Base-by-base conservation (phyloP, 257 asterid genomes). In the Gynochthodes officinalis region DNA sequence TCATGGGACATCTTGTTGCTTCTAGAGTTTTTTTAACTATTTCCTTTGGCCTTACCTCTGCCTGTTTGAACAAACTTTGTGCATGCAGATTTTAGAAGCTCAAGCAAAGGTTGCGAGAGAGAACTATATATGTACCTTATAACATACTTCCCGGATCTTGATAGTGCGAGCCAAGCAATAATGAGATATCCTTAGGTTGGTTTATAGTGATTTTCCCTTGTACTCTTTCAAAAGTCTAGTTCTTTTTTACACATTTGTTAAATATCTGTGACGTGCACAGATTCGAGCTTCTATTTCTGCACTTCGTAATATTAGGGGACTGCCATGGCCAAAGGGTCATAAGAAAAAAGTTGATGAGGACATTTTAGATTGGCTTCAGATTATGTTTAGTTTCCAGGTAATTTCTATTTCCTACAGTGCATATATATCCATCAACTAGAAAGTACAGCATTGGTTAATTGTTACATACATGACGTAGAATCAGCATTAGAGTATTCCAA, bases 371-470 rank as follows among this genome's bases (percentile, higher is more conserved):
- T 94, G 99, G 98, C 94, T 94, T 73, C 95, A 89, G 82, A 73
- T 88, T 69, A 89, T 89, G 97, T 94, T 94, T 84, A 98, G 99
- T 78, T 94, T 94, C 79, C 99, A 94, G 99, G 99, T 94, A 67
- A 44, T 19, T 3, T 39, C n/a, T 30, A 11, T 52, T 35, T 23
- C 55, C 7, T 33, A 7, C 30, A 30, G 1, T 43, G 42, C 42
- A 49, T 23, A 50, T n/a, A 6, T 65, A 59, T 33, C 7, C 28
- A 27, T 39, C 3, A 23, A 60, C 54, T 11, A 7, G 32, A 25
- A 30, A 58, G 50, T 30, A 69, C 64, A 42, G 18, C 49, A 52
- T 70, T 18, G 58, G n/a, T 16, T 27, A 3, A 12, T 67, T 33
- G 42, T 59, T 64, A 54, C 4, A 59, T 39, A 33, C 43, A 21